phyloP scores from a whole-genome alignment of 805 yeast genomes.

The Komagataella ulmi region DNA sequence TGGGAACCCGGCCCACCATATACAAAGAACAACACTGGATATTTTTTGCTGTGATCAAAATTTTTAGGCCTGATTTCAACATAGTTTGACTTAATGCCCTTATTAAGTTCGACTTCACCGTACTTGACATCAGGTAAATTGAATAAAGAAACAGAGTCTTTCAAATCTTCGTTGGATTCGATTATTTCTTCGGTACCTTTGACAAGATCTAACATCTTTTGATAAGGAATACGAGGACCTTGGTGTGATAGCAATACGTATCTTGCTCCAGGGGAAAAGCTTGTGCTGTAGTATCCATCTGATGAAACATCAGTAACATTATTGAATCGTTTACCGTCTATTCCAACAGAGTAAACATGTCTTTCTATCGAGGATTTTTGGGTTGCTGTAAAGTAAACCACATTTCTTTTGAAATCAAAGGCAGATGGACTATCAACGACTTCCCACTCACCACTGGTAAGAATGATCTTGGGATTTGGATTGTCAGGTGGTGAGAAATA shows the following conservation, averaged over 20 bases:
- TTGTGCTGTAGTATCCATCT: conserved; percentile 56
- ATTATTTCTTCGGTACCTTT: conserved; percentile 23
- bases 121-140: conserved; percentile 43
- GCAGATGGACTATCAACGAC: conserved; percentile 64
- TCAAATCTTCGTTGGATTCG: conserved; percentile 32
- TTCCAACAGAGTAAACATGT: conserved; percentile 60
- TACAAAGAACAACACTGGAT: conserved; percentile 81
- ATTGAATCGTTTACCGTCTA: conserved; percentile 28
- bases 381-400: conserved; percentile 61
- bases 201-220: conserved; percentile 49
- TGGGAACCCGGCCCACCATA: conserved; percentile 97
- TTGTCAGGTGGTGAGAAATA: conserved; percentile 65
- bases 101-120: conserved; percentile 35
- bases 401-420: conserved; percentile 37
- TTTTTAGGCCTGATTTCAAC: conserved; percentile 67
- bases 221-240: conserved; percentile 77
- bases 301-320: conserved; percentile 35
- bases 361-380: conserved; percentile 70
- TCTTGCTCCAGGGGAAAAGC: conserved; percentile 72
- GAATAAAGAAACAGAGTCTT: conserved; percentile 23
- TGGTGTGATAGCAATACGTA: conserved; percentile 55
- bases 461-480: conserved; percentile 30
- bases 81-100: conserved; percentile 38
- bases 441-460: conserved; percentile 83
- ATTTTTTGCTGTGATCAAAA: conserved; percentile 48